Base-by-base conservation (phyloP, 2,329 filamentous ascomycete genomes). In the Passalora sequoiae region DNA sequence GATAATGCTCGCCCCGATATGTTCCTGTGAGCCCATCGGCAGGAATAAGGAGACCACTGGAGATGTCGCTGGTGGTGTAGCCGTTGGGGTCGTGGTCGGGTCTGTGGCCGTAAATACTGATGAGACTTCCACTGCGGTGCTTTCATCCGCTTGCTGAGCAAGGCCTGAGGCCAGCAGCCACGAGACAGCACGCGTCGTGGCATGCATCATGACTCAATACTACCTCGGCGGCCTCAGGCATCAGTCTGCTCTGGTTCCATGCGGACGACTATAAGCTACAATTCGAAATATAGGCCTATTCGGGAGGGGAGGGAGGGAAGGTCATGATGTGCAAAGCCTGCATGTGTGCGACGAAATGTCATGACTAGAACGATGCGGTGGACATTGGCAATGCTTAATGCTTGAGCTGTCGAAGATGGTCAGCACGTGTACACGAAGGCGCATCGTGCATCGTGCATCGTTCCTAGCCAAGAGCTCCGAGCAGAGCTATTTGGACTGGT, bases 1-100 rank as follows among this genome's bases (percentile, higher is more conserved):
- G 24, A 54, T 46, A 43, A 54, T 49, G 4, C 47, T 51, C 12
- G 51, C 51, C 31, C 51, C 31, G 13, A 54, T 44, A 9, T 49
- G 48, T n/a, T 49, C 43, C n/a, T 46, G 48, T 9, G 39, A 43
- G 19, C 46, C 46, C 43, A 54, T 51, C 2, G 51, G 51, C 1
- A 54, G 39, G 22, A 44, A 54, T 13, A 54, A 44, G 3, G 48
- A 49, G 6, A 54, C 41, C 8, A 47, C 44, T 3, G 45, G 22
- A 4, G 12, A 20, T 19, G n/a, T 39, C 29, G 19, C 21, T 21
- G 30, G 15, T 16, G 30, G 2, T 1, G 31, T 29, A 16, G 22
- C 17, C 17, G 22, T n/a, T 2, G 30, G 27, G n/a, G 8, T 21
- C 22, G 32, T 22, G 7, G 31, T 19, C 6, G 13, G 20, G 8